phyloP scores from a whole-genome alignment of 441 rosid genomes.

The Omphalea diandra region DNA sequence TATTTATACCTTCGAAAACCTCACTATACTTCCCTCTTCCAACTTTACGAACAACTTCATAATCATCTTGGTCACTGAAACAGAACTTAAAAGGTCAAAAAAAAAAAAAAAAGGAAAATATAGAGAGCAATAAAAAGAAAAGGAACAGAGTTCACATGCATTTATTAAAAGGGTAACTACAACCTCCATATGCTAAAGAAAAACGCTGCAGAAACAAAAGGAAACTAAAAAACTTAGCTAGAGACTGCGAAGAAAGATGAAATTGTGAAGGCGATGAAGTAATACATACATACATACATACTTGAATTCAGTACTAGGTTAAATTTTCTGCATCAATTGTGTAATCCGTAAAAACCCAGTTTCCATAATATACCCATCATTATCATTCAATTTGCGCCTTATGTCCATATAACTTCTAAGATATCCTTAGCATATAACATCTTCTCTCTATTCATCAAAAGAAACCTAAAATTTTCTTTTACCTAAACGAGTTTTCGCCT shows the following conservation, averaged over 20 bases:
- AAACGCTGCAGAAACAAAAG: not conserved
- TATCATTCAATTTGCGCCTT: not conserved
- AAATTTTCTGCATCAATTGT: not conserved
- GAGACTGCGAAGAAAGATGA: not conserved
- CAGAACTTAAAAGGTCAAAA: slow-evolving; percentile 5
- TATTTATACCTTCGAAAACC: slow-evolving; percentile 86
- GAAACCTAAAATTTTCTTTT: not conserved
- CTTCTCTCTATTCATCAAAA: not conserved
- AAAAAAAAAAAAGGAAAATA: not conserved
- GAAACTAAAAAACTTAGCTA: not conserved
- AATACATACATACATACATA: too few species aligned
- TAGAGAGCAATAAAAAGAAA: not conserved
- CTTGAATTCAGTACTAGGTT: not conserved
- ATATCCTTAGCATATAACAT: not conserved
- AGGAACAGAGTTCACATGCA: not conserved
- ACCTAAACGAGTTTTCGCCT: not conserved
- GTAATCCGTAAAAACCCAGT: not conserved
- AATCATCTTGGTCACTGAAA: slow-evolving; percentile 82
- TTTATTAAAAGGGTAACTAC: not conserved
- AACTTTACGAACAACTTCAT: slow-evolving; percentile 90
- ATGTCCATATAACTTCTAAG: not conserved
- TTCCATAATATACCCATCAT: not conserved
- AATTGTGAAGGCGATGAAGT: not conserved
- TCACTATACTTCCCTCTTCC: slow-evolving; percentile 97
- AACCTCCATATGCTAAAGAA: not conserved